Evolutionary conservation across 495 filamentous ascomycete genomes (phyloP).

Genomic region (Tuber umbilicatum): DNA sequence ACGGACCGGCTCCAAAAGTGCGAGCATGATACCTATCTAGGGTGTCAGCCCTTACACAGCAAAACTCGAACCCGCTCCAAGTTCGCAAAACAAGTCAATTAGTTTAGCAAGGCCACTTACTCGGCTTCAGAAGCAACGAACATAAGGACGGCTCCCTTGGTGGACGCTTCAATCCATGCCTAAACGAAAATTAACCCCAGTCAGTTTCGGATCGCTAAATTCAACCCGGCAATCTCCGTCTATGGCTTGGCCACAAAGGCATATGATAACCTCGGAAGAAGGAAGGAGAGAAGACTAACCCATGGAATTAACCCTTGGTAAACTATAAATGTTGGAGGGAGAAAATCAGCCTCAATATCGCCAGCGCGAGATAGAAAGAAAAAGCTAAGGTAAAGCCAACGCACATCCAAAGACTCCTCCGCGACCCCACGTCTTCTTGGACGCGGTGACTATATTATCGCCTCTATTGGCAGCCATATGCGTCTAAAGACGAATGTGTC

Average conservation of each 20-base stretch:
- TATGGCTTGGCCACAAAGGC: neutral
- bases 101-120: slow-evolving; percentile 31
- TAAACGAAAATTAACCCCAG: slow-evolving; percentile 22
- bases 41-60: slow-evolving; percentile 14
- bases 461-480: slow-evolving; percentile 95
- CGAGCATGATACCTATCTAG: slow-evolving; percentile 62
- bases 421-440: slow-evolving; percentile 83
- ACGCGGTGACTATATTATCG: slow-evolving; percentile 75
- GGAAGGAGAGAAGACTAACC: slow-evolving; percentile 45
- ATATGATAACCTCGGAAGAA: slow-evolving; percentile 12
- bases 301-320: slow-evolving; percentile 99
- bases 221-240: slow-evolving; percentile 17
- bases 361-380: neutral
- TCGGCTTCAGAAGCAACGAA: slow-evolving; percentile 98
- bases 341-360: slow-evolving; percentile 1
- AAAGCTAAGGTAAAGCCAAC: slow-evolving; percentile 44
- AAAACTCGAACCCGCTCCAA: neutral
- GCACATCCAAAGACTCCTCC: slow-evolving; percentile 93
- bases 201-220: slow-evolving; percentile 17
- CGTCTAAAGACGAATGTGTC: slow-evolving; percentile 49
- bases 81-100: slow-evolving; percentile 7
- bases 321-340: slow-evolving; percentile 51
- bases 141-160: slow-evolving; percentile 96
- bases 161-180: slow-evolving; percentile 99
- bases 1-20: slow-evolving; percentile 71